phyloP scores from a whole-genome alignment of 495 filamentous ascomycete species.

The Massariosphaeria phaeospora region DNA sequence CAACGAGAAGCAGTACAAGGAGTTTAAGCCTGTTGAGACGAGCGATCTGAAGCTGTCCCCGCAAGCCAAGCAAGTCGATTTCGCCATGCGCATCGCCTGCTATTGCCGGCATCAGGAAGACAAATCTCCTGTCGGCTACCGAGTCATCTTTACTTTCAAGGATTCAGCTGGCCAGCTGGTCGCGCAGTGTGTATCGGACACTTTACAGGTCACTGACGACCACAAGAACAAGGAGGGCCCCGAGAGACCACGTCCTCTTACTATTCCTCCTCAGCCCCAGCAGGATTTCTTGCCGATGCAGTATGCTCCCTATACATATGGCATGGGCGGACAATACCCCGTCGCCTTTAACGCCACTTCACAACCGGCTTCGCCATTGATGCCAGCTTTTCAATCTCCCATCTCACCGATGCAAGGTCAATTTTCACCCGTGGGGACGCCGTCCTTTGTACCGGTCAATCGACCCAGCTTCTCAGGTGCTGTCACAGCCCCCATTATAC shows the following conservation, averaged over 20 bases:
- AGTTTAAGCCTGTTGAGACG: conserved; percentile 15
- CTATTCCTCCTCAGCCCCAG: conserved; percentile 4
- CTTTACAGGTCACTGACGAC: conserved; percentile 22
- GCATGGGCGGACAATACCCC: conserved; percentile 5
- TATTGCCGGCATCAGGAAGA: conserved; percentile 28
- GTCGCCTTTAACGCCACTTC: background rate
- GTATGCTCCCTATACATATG: conserved; percentile 5
- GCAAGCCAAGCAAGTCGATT: conserved; percentile 16
- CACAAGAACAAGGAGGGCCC: conserved; percentile 27
- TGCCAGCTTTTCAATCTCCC: conserved; percentile 9
- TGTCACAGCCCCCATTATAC: background rate
- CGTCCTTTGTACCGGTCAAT: background rate
- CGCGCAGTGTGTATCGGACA: conserved; percentile 14
- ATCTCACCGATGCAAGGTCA: conserved; percentile 6
- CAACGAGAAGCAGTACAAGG: conserved; percentile 29
- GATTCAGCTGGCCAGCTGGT: conserved; percentile 8
- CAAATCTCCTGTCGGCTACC: conserved; percentile 23
- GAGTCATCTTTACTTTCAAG: conserved; percentile 26
- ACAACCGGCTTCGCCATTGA: conserved; percentile 16
- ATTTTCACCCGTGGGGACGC: background rate
- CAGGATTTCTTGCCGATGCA: no score
- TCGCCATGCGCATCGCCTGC: conserved; percentile 27
- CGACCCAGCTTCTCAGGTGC: background rate
- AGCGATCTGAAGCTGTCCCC: conserved; percentile 4
- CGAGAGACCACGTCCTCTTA: conserved; percentile 2